Conservation (phyloP, 2,329 filamentous ascomycete genomes). For the Tolypocladium capitatum region DNA sequence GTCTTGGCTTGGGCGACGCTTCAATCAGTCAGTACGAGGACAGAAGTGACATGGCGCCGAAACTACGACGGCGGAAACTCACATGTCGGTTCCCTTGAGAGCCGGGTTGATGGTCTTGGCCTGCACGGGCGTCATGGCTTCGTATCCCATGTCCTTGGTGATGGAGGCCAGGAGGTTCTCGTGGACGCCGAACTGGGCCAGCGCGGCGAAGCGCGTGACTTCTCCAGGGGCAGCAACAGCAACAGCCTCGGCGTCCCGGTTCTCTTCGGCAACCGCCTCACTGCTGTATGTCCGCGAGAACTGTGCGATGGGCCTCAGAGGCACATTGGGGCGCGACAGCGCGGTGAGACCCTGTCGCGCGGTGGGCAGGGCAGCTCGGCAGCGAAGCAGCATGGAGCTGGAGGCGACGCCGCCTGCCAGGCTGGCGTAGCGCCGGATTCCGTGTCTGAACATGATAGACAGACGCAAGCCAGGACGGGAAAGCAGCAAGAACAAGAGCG, state of each 20-base stretch:
- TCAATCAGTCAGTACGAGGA: constrained; percentile 9
- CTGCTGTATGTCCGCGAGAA: constrained; percentile 25
- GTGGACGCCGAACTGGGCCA: constrained; percentile 41
- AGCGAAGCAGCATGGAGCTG: constrained; percentile 15
- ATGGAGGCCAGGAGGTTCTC: constrained; percentile 54
- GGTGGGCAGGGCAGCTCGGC: constrained; percentile 12
- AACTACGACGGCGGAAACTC: constrained; percentile 25
- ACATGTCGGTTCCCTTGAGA: constrained; percentile 72
- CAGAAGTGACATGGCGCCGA: no score
- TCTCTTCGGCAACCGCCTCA: constrained; percentile 19
- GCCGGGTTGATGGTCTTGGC: constrained; percentile 68
- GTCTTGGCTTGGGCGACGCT: constrained; percentile 91
- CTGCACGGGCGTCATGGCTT: constrained; percentile 89
- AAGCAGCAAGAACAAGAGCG: neutral
- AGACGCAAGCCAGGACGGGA: neutral
- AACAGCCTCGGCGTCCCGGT: constrained; percentile 3
- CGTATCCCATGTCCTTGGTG: constrained; percentile 58
- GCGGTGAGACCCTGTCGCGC: constrained; percentile 9
- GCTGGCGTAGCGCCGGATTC: constrained; percentile 25
- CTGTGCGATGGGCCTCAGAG: constrained; percentile 10
- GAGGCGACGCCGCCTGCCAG: constrained; percentile 19
- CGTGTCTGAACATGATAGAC: constrained; percentile 21
- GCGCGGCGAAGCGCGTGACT: constrained; percentile 29
- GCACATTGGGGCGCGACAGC: constrained; percentile 6
- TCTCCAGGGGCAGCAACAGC: constrained; percentile 9